Percentiles rank a stretch among this genome's conserved stretches.
Conservation (phyloP, 2,329 filamentous ascomycete species). For the Trichoderma atroviride region DNA sequence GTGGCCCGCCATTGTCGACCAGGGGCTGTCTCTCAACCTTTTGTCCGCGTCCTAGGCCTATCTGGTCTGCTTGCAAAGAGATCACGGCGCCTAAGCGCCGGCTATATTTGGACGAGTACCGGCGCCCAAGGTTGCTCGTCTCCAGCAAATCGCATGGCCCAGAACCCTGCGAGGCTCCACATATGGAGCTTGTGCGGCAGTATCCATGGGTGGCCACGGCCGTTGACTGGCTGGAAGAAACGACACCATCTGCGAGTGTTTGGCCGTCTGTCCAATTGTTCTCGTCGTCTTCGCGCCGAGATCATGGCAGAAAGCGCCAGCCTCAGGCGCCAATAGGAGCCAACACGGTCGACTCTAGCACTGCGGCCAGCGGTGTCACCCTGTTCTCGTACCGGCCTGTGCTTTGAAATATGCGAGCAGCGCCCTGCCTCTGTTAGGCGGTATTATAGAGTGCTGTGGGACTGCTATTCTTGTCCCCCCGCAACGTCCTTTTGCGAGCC, state of each 20-base stretch:
- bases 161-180: conserved; percentile 22
- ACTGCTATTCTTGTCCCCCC: conserved; percentile 30
- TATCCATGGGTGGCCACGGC: conserved; percentile 11
- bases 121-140: conserved; percentile 1
- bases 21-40: conserved; percentile 5
- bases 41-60: conserved; percentile 9
- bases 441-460: conserved; percentile 9
- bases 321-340: conserved; percentile 27
- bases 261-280: conserved; percentile 26
- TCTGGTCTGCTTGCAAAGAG: conserved; percentile 23
- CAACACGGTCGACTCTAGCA: conserved; percentile 15
- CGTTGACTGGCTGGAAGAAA: conserved; percentile 24
- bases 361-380: conserved; percentile 14
- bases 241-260: conserved; percentile 26
- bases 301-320: conserved; percentile 25
- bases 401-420: conserved; percentile 14
- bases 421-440: conserved; percentile 1
- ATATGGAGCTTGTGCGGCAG: conserved; percentile 22
- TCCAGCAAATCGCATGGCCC: conserved; percentile 16
- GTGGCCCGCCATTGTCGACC: conserved; percentile 20
- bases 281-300: conserved; percentile 28
- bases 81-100: conserved; percentile 36
- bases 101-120: conserved; percentile 36
- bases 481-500: conserved; percentile 22
- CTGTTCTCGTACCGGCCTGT: conserved; percentile 15